phyloP scores from a whole-genome alignment of 2,329 filamentous ascomycete species.

The Fusarium hostae region DNA sequence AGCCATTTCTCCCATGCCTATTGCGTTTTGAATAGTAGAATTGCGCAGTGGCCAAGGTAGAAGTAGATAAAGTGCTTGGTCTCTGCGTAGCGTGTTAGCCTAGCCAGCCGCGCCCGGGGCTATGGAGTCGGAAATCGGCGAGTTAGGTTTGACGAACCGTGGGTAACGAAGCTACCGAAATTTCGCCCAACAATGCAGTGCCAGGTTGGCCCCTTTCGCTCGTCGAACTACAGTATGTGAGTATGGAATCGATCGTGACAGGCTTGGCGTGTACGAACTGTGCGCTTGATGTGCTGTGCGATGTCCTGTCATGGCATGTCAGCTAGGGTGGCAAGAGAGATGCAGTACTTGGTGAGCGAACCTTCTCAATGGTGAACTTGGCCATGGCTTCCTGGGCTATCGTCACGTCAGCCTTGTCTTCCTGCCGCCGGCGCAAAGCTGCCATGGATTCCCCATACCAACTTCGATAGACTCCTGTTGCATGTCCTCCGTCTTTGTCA shows the following conservation, averaged over 20 bases:
- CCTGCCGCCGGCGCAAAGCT: constrained; percentile 1
- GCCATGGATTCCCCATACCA: constrained; percentile 67
- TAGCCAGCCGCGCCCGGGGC: not conserved
- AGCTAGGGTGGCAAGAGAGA: constrained; percentile 8
- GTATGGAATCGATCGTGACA: constrained; percentile 21
- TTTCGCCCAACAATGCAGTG: constrained; percentile 99
- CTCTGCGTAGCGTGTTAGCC: constrained; percentile 66
- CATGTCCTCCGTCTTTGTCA: constrained; percentile 89
- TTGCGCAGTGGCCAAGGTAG: constrained; percentile 98
- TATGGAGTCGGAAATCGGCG: constrained; percentile 4
- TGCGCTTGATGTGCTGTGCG: constrained; percentile 94
- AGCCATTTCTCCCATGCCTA: constrained; percentile 59
- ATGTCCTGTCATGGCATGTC: constrained; percentile 75
- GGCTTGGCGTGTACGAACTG: constrained; percentile 61
- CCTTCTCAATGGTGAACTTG: constrained; percentile 72
- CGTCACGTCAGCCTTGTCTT: constrained; percentile 42
- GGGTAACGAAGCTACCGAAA: constrained; percentile 98
- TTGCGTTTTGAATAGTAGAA: constrained; percentile 99
- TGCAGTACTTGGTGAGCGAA: constrained; percentile 40
- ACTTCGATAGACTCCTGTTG: constrained; percentile 95
- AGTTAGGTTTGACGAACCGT: constrained; percentile 71
- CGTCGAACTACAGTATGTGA: constrained; percentile 78
- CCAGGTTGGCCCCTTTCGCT: constrained; percentile 97
- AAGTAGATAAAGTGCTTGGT: constrained; percentile 99
- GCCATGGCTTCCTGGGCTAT: constrained; percentile 71